Conservation (phyloP, 2,329 filamentous ascomycete genomes). For the Elsinoe batatas region DNA sequence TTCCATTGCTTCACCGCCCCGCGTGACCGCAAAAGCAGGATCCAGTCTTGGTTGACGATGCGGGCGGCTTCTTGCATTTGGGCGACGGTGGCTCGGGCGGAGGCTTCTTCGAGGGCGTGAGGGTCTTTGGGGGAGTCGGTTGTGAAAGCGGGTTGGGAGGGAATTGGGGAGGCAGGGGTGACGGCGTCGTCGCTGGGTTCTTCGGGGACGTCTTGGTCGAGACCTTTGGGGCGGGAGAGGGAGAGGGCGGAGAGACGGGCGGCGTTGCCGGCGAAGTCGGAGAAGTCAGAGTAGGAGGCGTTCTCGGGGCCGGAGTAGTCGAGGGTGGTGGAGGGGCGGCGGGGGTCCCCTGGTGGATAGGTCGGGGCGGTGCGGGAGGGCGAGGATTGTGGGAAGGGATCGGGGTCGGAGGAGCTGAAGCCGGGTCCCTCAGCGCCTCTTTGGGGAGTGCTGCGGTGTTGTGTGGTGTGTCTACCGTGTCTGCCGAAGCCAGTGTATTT, state of each 20-base stretch:
- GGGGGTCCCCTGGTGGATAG: constrained; percentile 24
- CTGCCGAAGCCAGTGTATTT: constrained; percentile 34
- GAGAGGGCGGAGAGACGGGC: constrained; percentile 27
- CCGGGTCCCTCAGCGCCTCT: constrained; percentile 16
- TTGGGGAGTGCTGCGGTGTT: not conserved
- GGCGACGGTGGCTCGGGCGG: constrained; percentile 7
- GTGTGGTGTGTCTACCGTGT: constrained; percentile 17
- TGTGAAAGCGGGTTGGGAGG: constrained; percentile 3
- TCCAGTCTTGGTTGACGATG: constrained; percentile 87
- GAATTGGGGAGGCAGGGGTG: not conserved
- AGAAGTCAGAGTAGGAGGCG: constrained; percentile 79
- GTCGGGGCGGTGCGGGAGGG: constrained; percentile 9
- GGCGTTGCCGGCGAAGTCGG: constrained; percentile 31
- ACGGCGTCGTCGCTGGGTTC: constrained; percentile 25
- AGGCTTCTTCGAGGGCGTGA: constrained; percentile 7
- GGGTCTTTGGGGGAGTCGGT: constrained; percentile 8
- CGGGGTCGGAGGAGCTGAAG: constrained; percentile 40
- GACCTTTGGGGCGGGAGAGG: constrained; percentile 42
- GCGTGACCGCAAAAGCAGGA: constrained; percentile 74
- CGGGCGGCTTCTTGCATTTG: constrained; percentile 59
- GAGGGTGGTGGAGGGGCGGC: constrained; percentile 50
- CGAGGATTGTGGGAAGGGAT: constrained; percentile 15
- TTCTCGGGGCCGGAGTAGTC: constrained; percentile 57
- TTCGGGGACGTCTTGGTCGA: constrained; percentile 35
- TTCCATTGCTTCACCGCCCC: constrained; percentile 88